Evolutionary conservation across 169 alveolate genomes (phyloP).

Genomic region (Eimeria sp.): DNA sequence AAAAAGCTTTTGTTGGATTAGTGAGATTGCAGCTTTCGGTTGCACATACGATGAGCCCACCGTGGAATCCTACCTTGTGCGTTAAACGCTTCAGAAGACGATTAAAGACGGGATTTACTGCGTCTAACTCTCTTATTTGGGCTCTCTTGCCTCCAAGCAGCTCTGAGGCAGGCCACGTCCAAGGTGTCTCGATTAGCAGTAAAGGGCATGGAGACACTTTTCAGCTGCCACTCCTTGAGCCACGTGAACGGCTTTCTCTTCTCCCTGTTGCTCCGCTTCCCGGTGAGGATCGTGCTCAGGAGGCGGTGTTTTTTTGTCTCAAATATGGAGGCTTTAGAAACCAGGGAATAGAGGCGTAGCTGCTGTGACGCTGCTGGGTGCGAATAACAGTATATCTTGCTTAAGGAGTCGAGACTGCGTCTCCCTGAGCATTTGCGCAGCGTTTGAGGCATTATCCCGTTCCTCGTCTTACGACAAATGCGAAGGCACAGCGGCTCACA

Average conservation of each 20-base stretch:
- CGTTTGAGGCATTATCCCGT: neutral
- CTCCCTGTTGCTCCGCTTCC: constrained; percentile 64
- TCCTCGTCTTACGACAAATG: neutral
- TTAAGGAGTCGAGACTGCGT: neutral
- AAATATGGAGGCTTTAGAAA: neutral
- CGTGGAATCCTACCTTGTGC: neutral
- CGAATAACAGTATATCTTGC: neutral
- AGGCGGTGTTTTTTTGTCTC: neutral
- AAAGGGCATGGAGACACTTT: neutral
- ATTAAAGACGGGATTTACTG: constrained; percentile 28
- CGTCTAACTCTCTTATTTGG: constrained; percentile 28
- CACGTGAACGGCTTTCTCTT: constrained; percentile 42
- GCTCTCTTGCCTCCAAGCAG: neutral
- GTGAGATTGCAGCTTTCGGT: neutral
- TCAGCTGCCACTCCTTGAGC: constrained; percentile 24
- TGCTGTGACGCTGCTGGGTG: neutral
- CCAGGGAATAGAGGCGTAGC: neutral
- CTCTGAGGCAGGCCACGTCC: constrained; percentile 4
- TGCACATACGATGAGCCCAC: neutral
- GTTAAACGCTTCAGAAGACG: constrained; percentile 2
- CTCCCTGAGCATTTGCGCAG: constrained; percentile 2
- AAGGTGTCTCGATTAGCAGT: neutral
- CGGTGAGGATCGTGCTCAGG: constrained; percentile 3
- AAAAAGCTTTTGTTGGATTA: neutral
- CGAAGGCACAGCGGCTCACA: constrained; percentile 6